These are phyloP conservation scores for Lipomyces yamadae DNA, from an alignment of 805 yeast genomes.

Conservation along the genomic window DNA sequence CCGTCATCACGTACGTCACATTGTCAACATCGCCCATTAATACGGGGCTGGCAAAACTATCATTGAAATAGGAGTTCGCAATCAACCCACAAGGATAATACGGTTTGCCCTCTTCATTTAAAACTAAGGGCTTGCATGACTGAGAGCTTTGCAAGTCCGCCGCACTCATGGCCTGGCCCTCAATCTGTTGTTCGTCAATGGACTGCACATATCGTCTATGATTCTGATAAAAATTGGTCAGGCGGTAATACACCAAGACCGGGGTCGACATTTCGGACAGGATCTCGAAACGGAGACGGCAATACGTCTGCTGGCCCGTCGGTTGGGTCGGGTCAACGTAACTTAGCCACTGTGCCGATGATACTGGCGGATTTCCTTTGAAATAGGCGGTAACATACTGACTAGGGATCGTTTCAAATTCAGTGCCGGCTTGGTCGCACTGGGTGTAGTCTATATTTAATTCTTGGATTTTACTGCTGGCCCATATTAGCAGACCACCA, in stretches of 20 bases:
- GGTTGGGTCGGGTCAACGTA: conserved; percentile 21
- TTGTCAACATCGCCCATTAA: conserved; percentile 40
- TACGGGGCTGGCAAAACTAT: conserved; percentile 63
- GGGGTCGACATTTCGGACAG: conserved; percentile 75
- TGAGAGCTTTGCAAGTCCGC: conserved; percentile 55
- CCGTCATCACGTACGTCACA: conserved; percentile 51
- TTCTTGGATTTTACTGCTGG: conserved; percentile 78
- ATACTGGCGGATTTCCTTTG: conserved; percentile 46
- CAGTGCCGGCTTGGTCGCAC: conserved; percentile 62
- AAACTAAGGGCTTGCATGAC: conserved; percentile 69
- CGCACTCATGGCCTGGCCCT: conserved; percentile 69
- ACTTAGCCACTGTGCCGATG: conserved; percentile 39
- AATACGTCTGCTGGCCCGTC: conserved; percentile 47
- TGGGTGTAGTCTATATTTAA: conserved; percentile 73
- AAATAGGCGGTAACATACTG: conserved; percentile 67
- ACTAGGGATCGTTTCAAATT: conserved; percentile 60
- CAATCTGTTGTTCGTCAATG: conserved; percentile 76
- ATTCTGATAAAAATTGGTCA: conserved; percentile 91
- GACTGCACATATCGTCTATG: conserved; percentile 92
- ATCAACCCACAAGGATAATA: conserved; percentile 94
- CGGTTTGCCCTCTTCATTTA: conserved; percentile 58
- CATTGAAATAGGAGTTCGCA: conserved; percentile 91
- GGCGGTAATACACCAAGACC: conserved; percentile 75
- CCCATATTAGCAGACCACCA: conserved; percentile 80
- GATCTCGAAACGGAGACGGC: conserved; percentile 72